These are phyloP conservation scores for Aspergillus homomorphus DNA, from an alignment of 495 filamentous ascomycete species.

Conservation along the genomic window DNA sequence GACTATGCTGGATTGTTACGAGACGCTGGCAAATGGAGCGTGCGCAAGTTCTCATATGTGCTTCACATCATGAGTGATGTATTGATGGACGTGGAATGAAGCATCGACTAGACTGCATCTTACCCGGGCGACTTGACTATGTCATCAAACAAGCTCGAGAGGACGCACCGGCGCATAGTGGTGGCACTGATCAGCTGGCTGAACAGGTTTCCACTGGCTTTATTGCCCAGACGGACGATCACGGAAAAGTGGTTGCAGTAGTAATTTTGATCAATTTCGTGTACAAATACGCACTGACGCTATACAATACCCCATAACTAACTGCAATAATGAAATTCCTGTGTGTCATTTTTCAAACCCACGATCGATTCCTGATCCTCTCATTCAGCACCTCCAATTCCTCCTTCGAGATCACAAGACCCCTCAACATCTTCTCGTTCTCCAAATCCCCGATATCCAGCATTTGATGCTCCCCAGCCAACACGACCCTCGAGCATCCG, in stretches of 20 bases:
- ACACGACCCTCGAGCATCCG: constrained; percentile 15
- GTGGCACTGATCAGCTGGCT: constrained; percentile 3
- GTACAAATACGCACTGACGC: background rate
- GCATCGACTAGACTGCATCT: background rate
- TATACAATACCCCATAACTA: background rate
- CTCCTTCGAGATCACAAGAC: constrained; percentile 13
- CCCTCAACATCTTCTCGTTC: constrained; percentile 10
- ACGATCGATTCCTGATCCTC: constrained; percentile 13
- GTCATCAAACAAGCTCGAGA: background rate
- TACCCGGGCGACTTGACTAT: background rate
- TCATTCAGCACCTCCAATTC: constrained; percentile 19
- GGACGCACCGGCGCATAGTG: background rate
- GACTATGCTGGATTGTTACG: constrained; percentile 51
- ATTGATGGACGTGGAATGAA: constrained; percentile 34
- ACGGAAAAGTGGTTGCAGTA: background rate
- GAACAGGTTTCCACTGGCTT: background rate
- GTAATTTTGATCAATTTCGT: background rate
- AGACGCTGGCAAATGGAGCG: constrained; percentile 52
- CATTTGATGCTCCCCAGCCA: constrained; percentile 21
- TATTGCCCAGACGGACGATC: background rate
- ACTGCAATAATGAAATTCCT: background rate
- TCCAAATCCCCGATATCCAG: constrained; percentile 10
- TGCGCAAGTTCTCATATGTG: constrained; percentile 47
- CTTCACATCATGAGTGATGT: constrained; percentile 55
- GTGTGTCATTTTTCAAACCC: background rate